Conservation (phyloP, 306 rosid genomes). For the Myrica gale region DNA sequence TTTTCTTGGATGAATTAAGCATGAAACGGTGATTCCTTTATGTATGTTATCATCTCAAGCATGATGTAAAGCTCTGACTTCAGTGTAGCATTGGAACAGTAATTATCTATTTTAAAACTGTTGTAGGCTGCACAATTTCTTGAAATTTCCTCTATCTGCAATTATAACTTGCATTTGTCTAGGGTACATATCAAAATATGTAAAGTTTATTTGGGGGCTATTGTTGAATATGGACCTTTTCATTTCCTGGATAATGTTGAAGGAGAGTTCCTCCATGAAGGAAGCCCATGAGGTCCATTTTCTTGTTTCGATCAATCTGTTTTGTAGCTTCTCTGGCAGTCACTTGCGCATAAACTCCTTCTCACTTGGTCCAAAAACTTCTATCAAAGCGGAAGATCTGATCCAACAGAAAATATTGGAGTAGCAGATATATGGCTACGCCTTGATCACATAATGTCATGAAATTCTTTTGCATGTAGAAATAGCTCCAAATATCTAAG, state of each 20-base stretch:
- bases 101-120: not conserved
- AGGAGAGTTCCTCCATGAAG: not conserved
- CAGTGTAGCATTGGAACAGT: not conserved
- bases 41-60: not conserved
- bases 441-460: too few species aligned
- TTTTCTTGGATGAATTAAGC: constrained; percentile 2
- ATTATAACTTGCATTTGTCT: not conserved
- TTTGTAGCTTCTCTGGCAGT: too few species aligned
- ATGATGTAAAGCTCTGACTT: not conserved
- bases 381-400: not conserved
- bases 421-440: too few species aligned
- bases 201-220: not conserved
- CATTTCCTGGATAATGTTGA: not conserved
- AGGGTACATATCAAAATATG: not conserved
- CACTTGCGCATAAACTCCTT: too few species aligned
- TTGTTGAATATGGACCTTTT: not conserved
- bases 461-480: too few species aligned
- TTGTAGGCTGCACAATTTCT: not conserved
- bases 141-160: not conserved
- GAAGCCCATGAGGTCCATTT: not conserved
- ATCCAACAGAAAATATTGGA: too few species aligned
- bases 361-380: not conserved
- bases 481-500: too few species aligned
- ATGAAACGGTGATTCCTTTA: not conserved
- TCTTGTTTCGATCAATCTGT: not conserved